Percentiles rank a stretch among this genome's conserved stretches.
phyloP scores from a whole-genome alignment of 176 grass and related monocot genomes.

The Oryza meridionalis region DNA sequence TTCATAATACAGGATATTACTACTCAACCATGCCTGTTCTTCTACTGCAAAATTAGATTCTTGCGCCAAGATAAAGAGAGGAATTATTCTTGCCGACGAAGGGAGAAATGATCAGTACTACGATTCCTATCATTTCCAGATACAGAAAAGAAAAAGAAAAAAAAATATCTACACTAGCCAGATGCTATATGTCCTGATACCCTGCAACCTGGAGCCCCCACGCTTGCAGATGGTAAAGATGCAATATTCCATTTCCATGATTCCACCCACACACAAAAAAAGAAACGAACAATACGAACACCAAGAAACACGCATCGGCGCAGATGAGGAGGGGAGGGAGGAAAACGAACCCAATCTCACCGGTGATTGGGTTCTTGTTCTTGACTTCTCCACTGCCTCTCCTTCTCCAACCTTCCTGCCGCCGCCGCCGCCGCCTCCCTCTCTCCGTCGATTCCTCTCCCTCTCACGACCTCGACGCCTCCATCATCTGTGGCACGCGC shows the following conservation, averaged over 20 bases:
- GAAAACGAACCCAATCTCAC: slow-evolving; percentile 21
- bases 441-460: not conserved
- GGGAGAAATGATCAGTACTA: not conserved
- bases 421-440: not conserved
- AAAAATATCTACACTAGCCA: not conserved
- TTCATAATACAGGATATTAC: slow-evolving; percentile 3
- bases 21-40: not conserved
- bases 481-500: not conserved
- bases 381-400: not conserved
- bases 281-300: not conserved
- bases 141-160: slow-evolving; percentile 1
- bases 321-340: not conserved
- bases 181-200: not conserved
- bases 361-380: not conserved
- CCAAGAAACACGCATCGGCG: slow-evolving; percentile 18
- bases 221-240: slow-evolving; percentile 1
- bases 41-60: slow-evolving; percentile 8
- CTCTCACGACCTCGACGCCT: not conserved
- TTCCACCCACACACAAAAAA: not conserved
- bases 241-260: not conserved
- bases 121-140: slow-evolving; percentile 12
- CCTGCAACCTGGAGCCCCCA: not conserved
- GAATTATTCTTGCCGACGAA: not conserved
- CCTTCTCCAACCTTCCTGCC: slow-evolving; percentile 21
- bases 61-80: not conserved